Evolutionary conservation across 768 basidiomycete genomes (phyloP), one percentile per base, ranked within the genome.

Genomic region (Scleroderma bovista): DNA sequence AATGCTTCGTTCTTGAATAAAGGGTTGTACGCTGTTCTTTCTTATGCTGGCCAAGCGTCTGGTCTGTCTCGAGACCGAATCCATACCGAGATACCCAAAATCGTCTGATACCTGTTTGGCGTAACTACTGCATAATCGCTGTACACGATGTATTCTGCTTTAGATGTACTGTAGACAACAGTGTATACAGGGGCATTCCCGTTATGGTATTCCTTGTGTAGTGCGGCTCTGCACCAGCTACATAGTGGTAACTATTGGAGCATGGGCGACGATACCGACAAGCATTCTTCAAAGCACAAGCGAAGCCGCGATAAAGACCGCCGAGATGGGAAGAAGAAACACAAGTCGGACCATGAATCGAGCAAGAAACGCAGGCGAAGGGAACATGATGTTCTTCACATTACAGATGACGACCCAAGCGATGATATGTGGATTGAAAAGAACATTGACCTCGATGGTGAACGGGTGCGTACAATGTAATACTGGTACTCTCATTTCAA

Each of bases 341-440:
- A 75, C 57, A 77, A 72, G 46, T 71, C 76, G 37, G 73, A 74
- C 9, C 71, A 74, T n/a, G 69, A 73, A 15, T 65, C 69, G 17
- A 57, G 60, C 47, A 70, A 70, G 51, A 74, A 70, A 45, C 63
- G 60, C 24, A 63, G 58, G 49, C 65, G 60, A 55, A 74, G 66
- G 51, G 37, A 57, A 15, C 54, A 52, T 24, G 64, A 78, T 46
- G 65, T 70, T 33, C 53, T 62, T 19, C 54, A 60, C 47, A 72
- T 81, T 31, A 72, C 78, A 0, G 90, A 90, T 62, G 88, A 92
- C 58, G 86, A 93, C 60, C 75, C 77, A 15, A 72, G 81, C 53
- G 84, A 82, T 61, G 83, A 83, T 48, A 78, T 90, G 71, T 93
- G 92, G 92, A 77, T 84, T 20, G 93, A 93, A 72, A 91, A 89